A percentile compares a stretch with the other conserved stretches of the same genome.
These are phyloP conservation scores for Aspergillus fumigatus DNA, from an alignment of 2,329 filamentous ascomycete genomes.

Conservation along the genomic window DNA sequence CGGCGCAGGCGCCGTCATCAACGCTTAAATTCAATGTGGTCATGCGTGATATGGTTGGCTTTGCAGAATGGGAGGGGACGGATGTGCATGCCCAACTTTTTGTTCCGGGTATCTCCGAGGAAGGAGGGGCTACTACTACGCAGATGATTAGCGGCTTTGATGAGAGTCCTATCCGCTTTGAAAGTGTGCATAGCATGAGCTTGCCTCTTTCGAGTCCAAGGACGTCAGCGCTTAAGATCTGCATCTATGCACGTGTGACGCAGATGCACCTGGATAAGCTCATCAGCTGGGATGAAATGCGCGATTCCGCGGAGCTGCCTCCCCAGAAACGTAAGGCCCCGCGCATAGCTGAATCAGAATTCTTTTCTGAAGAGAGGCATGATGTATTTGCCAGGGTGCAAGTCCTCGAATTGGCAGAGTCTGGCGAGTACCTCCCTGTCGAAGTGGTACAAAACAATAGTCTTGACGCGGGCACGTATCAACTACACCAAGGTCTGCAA, in stretches of 20 bases:
- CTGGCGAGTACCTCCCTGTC: slow-evolving; percentile 84
- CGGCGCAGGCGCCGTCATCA: slow-evolving; percentile 82
- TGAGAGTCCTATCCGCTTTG: slow-evolving; percentile 85
- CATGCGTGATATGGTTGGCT: slow-evolving; percentile 93
- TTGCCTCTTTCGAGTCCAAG: slow-evolving; percentile 73
- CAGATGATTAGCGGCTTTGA: slow-evolving; percentile 93
- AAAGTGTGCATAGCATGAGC: slow-evolving; percentile 98
- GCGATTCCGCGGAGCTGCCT: slow-evolving; percentile 60
- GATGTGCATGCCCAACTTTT: slow-evolving; percentile 97
- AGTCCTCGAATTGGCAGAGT: slow-evolving; percentile 85
- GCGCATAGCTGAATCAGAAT: slow-evolving; percentile 84
- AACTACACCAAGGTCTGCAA: slow-evolving; percentile 91
- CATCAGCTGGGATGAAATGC: slow-evolving; percentile 98
- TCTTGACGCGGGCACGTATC: slow-evolving; percentile 83
- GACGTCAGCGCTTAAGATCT: slow-evolving; percentile 73
- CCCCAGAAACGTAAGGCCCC: slow-evolving; percentile 58
- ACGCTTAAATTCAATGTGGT: slow-evolving; percentile 98
- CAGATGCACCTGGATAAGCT: slow-evolving; percentile 95
- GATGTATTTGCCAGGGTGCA: slow-evolving; percentile 86
- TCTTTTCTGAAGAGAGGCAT: slow-evolving; percentile 87
- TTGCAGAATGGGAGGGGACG: slow-evolving; percentile 90
- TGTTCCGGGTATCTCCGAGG: slow-evolving; percentile 82
- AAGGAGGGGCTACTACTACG: slow-evolving; percentile 88
- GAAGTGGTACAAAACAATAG: slow-evolving; percentile 85
- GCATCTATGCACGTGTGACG: slow-evolving; percentile 87